Conservation (phyloP, 2,329 filamentous ascomycete species). For the Aspergillus cejpii region DNA sequence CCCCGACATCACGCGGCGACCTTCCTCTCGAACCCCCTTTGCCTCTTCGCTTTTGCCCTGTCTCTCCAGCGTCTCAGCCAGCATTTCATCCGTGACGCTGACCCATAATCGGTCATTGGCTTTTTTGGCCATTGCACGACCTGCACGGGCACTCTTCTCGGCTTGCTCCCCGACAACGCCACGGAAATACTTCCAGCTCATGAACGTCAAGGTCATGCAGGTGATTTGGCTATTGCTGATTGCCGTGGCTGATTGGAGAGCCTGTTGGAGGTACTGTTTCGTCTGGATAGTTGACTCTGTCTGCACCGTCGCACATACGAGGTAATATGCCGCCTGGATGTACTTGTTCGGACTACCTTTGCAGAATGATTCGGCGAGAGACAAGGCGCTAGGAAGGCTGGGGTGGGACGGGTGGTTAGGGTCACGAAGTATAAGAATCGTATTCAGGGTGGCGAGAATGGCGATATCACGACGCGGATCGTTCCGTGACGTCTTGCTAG, state of each 20-base stretch:
- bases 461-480: constrained; percentile 58
- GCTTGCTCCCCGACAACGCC: constrained; percentile 75
- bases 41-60: constrained; percentile 58
- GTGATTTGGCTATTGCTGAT: constrained; percentile 71
- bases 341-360: constrained; percentile 63
- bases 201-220: constrained; percentile 76
- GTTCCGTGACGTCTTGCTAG: constrained; percentile 35
- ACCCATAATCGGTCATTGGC: constrained; percentile 69
- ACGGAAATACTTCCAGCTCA: constrained; percentile 75
- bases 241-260: constrained; percentile 61
- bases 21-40: constrained; percentile 41
- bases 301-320: constrained; percentile 64
- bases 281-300: constrained; percentile 64
- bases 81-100: constrained; percentile 72
- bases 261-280: constrained; percentile 69
- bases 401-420: constrained; percentile 52
- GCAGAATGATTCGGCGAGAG: constrained; percentile 62
- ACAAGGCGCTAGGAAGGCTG: constrained; percentile 55
- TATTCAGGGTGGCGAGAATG: constrained; percentile 59
- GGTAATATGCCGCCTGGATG: constrained; percentile 68
- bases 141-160: constrained; percentile 66
- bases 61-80: constrained; percentile 67
- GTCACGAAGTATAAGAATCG: constrained; percentile 65
- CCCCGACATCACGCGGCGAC: constrained; percentile 33
- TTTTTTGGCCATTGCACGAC: constrained; percentile 59